These are phyloP conservation scores for Termitomyces sp. DNA, from an alignment of 768 basidiomycete species.

Conservation along the genomic window DNA sequence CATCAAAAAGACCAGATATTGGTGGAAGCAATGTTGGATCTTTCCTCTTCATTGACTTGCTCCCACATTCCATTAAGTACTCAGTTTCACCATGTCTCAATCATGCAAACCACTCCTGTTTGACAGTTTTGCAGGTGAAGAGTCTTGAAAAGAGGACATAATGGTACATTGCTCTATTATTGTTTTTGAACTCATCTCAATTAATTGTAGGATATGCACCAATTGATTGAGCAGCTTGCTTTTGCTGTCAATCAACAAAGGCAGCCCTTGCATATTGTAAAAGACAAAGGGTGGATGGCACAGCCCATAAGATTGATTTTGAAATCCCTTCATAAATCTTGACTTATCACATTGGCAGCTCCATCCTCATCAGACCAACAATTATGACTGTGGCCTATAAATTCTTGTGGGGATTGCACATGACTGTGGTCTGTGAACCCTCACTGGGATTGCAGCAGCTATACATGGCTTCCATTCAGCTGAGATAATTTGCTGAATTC, in stretches of 20 bases:
- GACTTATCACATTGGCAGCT: neutral
- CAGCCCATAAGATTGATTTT: neutral
- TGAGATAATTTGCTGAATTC: too few relatives aligned
- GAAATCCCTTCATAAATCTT: neutral
- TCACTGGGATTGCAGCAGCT: too few relatives aligned
- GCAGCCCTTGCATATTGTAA: neutral
- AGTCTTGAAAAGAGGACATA: conserved; percentile 8
- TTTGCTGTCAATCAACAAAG: conserved; percentile 5
- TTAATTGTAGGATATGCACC: conserved; percentile 10
- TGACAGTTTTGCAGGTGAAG: conserved; percentile 23
- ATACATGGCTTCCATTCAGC: too few relatives aligned
- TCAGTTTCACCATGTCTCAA: conserved; percentile 18
- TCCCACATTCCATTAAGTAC: conserved; percentile 27
- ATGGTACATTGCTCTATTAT: conserved; percentile 2
- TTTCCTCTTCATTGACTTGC: conserved; percentile 28
- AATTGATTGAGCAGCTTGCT: conserved; percentile 6
- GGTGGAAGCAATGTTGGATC: conserved; percentile 30
- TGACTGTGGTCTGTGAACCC: too few relatives aligned
- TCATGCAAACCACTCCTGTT: conserved; percentile 20
- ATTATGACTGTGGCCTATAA: conserved; percentile 10
- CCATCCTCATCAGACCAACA: conserved; percentile 5
- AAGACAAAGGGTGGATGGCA: conserved; percentile 10
- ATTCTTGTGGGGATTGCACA: conserved; percentile 9
- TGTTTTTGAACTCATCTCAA: neutral
- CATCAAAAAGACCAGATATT: conserved; percentile 17